A percentile compares a stretch with the other conserved stretches of the same genome.
Evolutionary conservation across 345 rosid species (phyloP).

Genomic region (Bruguiera parviflora): DNA sequence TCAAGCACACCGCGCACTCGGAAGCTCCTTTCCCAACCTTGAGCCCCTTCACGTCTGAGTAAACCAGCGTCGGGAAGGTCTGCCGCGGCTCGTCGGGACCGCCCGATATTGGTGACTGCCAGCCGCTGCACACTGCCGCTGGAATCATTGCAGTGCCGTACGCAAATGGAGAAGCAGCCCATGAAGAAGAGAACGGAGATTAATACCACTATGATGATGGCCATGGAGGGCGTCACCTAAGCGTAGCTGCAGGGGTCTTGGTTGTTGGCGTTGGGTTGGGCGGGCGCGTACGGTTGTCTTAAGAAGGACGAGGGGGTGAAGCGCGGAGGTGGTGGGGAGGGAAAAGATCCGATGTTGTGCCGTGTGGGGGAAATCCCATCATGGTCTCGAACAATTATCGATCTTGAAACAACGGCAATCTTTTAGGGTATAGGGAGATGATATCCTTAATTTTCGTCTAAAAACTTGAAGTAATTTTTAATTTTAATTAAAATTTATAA

Average conservation of each 20-base stretch:
- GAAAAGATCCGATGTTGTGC: not conserved
- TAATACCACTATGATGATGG: slow-evolving; percentile 65
- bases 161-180: slow-evolving; percentile 84
- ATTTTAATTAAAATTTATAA: no score
- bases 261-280: not conserved
- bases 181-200: slow-evolving; percentile 72
- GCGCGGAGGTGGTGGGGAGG: not conserved
- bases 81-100: slow-evolving; percentile 29
- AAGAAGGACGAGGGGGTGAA: slow-evolving; percentile 2
- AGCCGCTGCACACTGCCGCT: slow-evolving; percentile 16
- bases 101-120: slow-evolving; percentile 11
- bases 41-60: slow-evolving; percentile 2
- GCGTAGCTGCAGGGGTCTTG: slow-evolving; percentile 24
- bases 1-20: not conserved
- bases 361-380: not conserved
- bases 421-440: no score
- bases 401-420: no score
- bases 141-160: slow-evolving; percentile 57
- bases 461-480: no score
- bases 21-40: not conserved
- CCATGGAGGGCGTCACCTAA: slow-evolving; percentile 74
- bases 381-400: no score
- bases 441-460: no score
- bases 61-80: not conserved
- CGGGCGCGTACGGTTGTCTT: not conserved